Evolutionary conservation across 805 yeast genomes (phyloP).

Genomic region (Wickerhamomyces canadensis): DNA sequence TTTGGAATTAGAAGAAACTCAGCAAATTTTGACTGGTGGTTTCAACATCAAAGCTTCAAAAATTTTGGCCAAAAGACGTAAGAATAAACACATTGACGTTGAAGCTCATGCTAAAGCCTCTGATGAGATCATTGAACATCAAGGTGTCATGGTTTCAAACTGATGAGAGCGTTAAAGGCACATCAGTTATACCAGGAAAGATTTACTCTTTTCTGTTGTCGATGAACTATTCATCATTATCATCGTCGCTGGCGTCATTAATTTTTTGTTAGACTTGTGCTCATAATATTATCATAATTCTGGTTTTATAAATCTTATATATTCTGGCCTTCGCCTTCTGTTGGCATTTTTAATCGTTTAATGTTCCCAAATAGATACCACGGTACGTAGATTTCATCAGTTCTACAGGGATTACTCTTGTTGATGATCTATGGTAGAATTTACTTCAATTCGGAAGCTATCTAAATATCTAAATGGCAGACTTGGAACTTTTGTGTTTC

Average conservation of each 20-base stretch:
- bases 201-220: no score
- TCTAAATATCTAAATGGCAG: background rate
- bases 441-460: background rate
- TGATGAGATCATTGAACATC: conserved; percentile 24
- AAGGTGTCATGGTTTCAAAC: background rate
- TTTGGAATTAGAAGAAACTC: conserved; percentile 87
- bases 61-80: conserved; percentile 44
- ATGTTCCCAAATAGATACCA: background rate
- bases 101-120: conserved; percentile 22
- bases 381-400: background rate
- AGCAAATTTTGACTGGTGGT: conserved; percentile 73
- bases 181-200: no score
- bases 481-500: conserved; percentile 3
- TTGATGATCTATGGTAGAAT: no score
- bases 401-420: no score
- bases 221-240: no score
- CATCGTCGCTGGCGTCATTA: no score
- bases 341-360: no score
- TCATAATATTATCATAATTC: no score
- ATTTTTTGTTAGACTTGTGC: no score
- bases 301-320: no score
- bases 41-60: conserved; percentile 72
- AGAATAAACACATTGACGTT: conserved; percentile 20
- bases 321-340: no score
- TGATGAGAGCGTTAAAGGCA: no score